phyloP scores from a whole-genome alignment of 345 rosid species.

The Gossypium anomalum region DNA sequence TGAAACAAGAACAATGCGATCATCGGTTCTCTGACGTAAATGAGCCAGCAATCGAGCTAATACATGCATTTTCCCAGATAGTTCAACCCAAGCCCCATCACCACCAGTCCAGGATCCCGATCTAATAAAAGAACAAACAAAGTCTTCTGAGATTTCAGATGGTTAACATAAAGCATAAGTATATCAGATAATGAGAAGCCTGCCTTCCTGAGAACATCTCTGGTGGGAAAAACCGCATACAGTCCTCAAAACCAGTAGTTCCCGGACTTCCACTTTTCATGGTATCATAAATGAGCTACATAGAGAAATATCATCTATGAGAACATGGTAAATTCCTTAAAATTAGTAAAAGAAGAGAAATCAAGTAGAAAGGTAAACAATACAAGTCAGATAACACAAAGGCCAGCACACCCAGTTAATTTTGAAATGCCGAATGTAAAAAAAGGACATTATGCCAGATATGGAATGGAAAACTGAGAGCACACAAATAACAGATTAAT shows the following conservation, averaged over 20 bases:
- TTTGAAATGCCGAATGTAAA: neutral
- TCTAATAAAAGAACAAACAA: constrained; percentile 35
- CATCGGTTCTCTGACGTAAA: constrained; percentile 75
- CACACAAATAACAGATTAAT: neutral
- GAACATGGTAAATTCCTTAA: constrained; percentile 8
- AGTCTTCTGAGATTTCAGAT: constrained; percentile 16
- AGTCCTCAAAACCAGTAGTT: constrained; percentile 84
- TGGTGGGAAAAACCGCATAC: constrained; percentile 75
- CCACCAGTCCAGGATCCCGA: constrained; percentile 97
- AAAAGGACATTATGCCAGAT: neutral
- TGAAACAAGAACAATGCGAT: constrained; percentile 94
- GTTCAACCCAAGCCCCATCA: constrained; percentile 95
- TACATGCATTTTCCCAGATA: constrained; percentile 98
- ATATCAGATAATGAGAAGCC: constrained; percentile 17
- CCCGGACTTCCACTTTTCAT: constrained; percentile 67
- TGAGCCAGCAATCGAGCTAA: constrained; percentile 83
- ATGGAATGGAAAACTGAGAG: neutral
- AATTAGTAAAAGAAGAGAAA: neutral
- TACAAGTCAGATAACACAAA: constrained; percentile 1
- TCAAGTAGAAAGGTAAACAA: constrained; percentile 11
- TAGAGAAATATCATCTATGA: constrained; percentile 17
- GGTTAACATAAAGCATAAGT: neutral
- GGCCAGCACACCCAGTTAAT: neutral
- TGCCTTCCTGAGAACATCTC: constrained; percentile 97
- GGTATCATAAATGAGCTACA: constrained; percentile 94